These are phyloP conservation scores for Solanum phureja DNA, from an alignment of 257 asterid genomes.

Conservation along the genomic window DNA sequence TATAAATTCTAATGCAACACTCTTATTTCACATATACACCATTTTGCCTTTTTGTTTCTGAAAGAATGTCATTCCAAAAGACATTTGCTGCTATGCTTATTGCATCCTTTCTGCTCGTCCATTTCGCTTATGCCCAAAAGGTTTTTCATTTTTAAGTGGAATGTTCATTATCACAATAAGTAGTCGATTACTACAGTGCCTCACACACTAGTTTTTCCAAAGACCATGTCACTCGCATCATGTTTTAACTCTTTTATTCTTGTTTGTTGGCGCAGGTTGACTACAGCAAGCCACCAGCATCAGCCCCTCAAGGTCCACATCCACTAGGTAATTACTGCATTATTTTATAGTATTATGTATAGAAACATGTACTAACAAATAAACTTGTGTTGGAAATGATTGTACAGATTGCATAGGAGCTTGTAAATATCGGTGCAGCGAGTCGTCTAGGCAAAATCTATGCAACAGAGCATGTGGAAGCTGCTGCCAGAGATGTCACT, in stretches of 20 bases:
- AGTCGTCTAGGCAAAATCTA: too few relatives aligned
- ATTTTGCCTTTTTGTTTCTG: neutral
- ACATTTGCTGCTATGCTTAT: neutral
- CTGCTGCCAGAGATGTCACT: too few relatives aligned
- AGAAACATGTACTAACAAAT: neutral
- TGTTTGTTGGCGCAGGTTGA: neutral
- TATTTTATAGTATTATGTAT: neutral
- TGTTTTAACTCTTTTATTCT: neutral
- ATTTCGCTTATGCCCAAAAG: constrained; percentile 2
- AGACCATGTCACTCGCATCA: neutral
- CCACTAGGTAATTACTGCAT: neutral
- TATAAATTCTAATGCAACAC: neutral
- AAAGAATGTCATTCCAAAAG: constrained; percentile 2
- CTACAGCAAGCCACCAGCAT: neutral
- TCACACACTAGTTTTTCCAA: too few relatives aligned
- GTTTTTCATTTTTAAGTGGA: neutral
- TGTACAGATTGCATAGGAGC: too few relatives aligned
- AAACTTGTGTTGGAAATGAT: too few relatives aligned
- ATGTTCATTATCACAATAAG: neutral
- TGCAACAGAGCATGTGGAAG: too few relatives aligned
- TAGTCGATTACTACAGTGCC: too few relatives aligned
- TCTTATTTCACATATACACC: neutral
- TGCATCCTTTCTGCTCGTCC: constrained; percentile 3
- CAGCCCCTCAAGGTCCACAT: neutral
- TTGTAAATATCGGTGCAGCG: too few relatives aligned